Base-by-base conservation (phyloP, 768 basidiomycete species). In the Trichaptum fuscoviolaceum region DNA sequence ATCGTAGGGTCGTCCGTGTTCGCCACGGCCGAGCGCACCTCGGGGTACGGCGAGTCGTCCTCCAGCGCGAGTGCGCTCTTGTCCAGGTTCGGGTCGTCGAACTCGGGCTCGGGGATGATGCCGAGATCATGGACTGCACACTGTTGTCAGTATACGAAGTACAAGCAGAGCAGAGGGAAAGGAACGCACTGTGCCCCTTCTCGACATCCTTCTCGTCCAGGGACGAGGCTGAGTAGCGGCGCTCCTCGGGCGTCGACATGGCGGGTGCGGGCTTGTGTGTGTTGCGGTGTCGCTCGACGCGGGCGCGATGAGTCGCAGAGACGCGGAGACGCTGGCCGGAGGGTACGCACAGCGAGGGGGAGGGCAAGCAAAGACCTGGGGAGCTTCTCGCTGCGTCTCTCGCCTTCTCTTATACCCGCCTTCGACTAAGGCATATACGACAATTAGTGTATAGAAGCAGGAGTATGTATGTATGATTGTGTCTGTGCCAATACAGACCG, bases 31-130 rank as follows among this genome's bases (percentile, higher is more conserved):
- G 83, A 82, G 27, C 84, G 77, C 42, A 85, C 84, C 71, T 85
- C 84, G 23, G 82, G 81, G 67, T 85, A 85, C 2, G 84, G 84
- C 1, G 83, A 84, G 71, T 84, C 83, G 65, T 84, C 80, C 71
- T 77, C 77, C 64, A 58, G 3, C 10, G 59, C 30, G 59, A 61
- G 59, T 20, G 30, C 59, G 59, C 30, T 78, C 70, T 77, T 81
- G 73, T 82, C 80, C 64, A 83, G 67, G 66, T 82, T 81, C 23
- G 80, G 81, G 70, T 82, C 81, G 64, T 82, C 80, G 65, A 81
- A 81, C 62, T 77, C 71, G 9, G 81, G 42, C 24, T 61, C 59
- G 2, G 59, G 25, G 59, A 61, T 15, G 15, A 34, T 23, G 10
- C 12, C 25, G 30, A 15, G 30, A 23, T 61, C 59, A 15, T 61